A percentile compares a stretch with the other conserved stretches of the same genome.
phyloP scores from a whole-genome alignment of 2,329 filamentous ascomycete genomes.

The Dendrostoma leiphaemia region DNA sequence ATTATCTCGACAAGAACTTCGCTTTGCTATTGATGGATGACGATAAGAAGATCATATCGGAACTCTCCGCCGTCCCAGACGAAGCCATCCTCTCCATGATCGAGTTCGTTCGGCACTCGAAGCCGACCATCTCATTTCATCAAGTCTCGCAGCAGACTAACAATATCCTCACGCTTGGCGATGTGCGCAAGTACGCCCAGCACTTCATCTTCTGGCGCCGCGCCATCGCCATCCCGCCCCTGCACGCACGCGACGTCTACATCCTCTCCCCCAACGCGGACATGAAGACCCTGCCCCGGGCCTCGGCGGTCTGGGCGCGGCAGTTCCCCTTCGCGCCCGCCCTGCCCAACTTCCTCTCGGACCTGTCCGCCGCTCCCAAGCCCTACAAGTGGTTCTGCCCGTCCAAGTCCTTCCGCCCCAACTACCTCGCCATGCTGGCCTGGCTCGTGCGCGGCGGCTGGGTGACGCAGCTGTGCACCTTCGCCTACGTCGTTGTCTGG shows the following conservation, averaged over 20 bases:
- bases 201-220: slow-evolving; percentile 97
- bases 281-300: slow-evolving; percentile 65
- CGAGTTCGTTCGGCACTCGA: slow-evolving; percentile 76
- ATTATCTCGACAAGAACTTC: slow-evolving; percentile 80
- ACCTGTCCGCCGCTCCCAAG: slow-evolving; percentile 75
- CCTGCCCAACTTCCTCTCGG: slow-evolving; percentile 82
- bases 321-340: slow-evolving; percentile 81
- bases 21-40: slow-evolving; percentile 82
- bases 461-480: slow-evolving; percentile 91
- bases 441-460: slow-evolving; percentile 92
- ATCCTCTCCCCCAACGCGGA: slow-evolving; percentile 90
- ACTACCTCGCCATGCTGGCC: slow-evolving; percentile 86
- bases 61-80: slow-evolving; percentile 74
- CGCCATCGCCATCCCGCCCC: slow-evolving; percentile 84
- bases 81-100: slow-evolving; percentile 75
- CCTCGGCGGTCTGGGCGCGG: slow-evolving; percentile 69
- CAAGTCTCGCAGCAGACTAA: slow-evolving; percentile 64
- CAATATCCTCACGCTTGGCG: slow-evolving; percentile 70
- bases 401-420: slow-evolving; percentile 79
- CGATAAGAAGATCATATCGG: slow-evolving; percentile 68
- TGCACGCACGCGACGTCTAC: slow-evolving; percentile 87
- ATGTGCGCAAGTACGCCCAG: slow-evolving; percentile 83
- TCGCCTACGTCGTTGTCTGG: slow-evolving; percentile 83
- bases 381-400: slow-evolving; percentile 83
- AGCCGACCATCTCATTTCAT: slow-evolving; percentile 64